These are phyloP conservation scores for Rosa persica DNA, from an alignment of 306 rosid genomes.

Conservation along the genomic window DNA sequence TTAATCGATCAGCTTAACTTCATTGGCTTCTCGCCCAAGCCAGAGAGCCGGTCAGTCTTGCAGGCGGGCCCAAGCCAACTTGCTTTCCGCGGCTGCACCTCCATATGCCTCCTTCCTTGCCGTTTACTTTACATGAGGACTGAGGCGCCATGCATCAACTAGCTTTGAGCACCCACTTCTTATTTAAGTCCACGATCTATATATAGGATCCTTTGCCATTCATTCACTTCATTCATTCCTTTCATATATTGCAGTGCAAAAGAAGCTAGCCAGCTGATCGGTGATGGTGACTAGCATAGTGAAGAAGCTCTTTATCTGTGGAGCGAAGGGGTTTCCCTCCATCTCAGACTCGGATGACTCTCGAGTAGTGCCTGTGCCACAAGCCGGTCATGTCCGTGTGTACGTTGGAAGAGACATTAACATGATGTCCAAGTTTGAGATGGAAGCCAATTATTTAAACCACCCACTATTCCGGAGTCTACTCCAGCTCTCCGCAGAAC, in stretches of 20 bases:
- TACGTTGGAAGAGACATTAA: neutral
- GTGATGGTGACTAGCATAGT: neutral
- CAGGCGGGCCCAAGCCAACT: neutral
- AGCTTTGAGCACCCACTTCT: neutral
- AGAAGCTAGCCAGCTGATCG: neutral
- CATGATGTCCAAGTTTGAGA: slow-evolving; percentile 1
- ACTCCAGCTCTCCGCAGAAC: neutral
- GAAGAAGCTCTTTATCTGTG: neutral
- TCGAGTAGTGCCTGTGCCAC: neutral
- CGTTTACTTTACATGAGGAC: neutral
- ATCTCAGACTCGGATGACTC: neutral
- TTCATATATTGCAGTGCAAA: neutral
- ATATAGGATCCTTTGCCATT: neutral
- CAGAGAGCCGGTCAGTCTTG: neutral
- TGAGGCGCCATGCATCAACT: neutral
- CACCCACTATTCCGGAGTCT: neutral
- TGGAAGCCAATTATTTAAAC: neutral
- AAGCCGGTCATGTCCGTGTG: neutral
- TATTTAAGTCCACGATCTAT: neutral
- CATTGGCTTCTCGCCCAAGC: neutral
- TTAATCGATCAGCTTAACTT: neutral
- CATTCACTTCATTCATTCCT: neutral
- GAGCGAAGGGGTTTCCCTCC: neutral
- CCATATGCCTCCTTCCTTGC: neutral
- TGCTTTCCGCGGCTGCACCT: neutral